phyloP scores from a whole-genome alignment of 2,329 filamentous ascomycete species.

The Diaporthe sp. region DNA sequence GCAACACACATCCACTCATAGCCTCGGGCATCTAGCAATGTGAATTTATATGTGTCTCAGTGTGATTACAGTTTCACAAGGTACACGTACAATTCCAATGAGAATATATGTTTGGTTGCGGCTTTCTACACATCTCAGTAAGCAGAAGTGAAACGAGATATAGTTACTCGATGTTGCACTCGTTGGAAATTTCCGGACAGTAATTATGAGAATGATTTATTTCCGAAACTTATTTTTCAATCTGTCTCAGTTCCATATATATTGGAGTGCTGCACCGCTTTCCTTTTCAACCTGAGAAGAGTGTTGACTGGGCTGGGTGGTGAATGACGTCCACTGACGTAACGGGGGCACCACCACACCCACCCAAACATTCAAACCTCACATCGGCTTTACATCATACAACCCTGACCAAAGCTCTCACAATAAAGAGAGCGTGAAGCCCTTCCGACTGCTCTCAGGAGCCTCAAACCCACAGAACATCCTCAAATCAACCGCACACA shows the following conservation, averaged over 20 bases:
- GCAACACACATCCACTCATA: no score
- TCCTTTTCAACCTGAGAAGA: background rate
- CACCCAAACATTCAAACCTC: background rate
- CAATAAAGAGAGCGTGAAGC: background rate
- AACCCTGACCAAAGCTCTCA: background rate
- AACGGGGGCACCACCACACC: background rate
- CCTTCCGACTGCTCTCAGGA: no score
- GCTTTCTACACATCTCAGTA: no score
- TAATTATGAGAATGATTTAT: accelerated
- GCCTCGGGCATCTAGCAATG: no score
- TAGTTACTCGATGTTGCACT: background rate
- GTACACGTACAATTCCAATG: no score
- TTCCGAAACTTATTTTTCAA: background rate
- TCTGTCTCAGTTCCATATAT: no score
- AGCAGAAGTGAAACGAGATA: no score
- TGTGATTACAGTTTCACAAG: no score
- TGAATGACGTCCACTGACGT: constrained; percentile 33
- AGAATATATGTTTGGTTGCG: no score
- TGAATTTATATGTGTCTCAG: no score
- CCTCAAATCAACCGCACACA: constrained; percentile 35
- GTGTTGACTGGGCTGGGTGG: background rate
- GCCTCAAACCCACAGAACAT: background rate
- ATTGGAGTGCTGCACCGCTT: background rate
- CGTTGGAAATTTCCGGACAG: background rate
- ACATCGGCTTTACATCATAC: background rate